Conservation (phyloP, 805 yeast genomes). For the Suhomyces pyralidae region DNA sequence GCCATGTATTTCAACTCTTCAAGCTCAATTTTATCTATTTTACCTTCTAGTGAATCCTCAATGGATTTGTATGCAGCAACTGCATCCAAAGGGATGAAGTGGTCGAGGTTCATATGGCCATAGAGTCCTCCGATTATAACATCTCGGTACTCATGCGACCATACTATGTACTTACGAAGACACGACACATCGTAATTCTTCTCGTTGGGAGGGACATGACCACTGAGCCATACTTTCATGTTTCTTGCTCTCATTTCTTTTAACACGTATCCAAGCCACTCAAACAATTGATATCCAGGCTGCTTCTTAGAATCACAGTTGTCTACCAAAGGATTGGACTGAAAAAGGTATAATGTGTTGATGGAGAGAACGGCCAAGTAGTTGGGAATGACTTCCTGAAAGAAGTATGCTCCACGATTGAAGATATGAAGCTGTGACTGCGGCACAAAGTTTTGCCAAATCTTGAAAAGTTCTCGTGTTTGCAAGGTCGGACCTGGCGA, state of each 20-base stretch:
- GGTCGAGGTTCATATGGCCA: conserved; percentile 91
- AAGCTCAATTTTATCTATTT: conserved; percentile 1
- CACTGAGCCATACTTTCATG: conserved; percentile 83
- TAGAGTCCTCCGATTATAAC: conserved; percentile 77
- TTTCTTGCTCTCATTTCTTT: conserved; percentile 68
- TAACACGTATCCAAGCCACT: conserved; percentile 74
- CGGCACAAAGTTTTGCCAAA: conserved; percentile 75
- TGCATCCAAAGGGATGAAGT: conserved; percentile 74
- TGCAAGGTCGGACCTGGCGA: conserved; percentile 88
- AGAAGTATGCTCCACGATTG: conserved; percentile 69
- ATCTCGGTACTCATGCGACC: conserved; percentile 83
- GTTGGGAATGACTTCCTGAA: conserved; percentile 75
- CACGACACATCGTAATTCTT: conserved; percentile 75
- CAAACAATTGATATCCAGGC: conserved; percentile 75
- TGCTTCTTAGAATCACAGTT: conserved; percentile 68
- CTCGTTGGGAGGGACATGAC: conserved; percentile 85
- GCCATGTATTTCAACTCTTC: neutral
- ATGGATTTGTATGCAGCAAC: conserved; percentile 61
- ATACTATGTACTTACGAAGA: conserved; percentile 68
- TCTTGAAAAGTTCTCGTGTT: conserved; percentile 69
- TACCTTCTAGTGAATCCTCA: conserved; percentile 14
- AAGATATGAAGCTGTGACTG: conserved; percentile 73
- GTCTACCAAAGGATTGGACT: conserved; percentile 78
- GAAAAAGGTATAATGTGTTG: conserved; percentile 72
- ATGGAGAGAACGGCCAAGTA: conserved; percentile 75